These are phyloP conservation scores for Fusarium buxicola DNA, from an alignment of 2,329 filamentous ascomycete genomes.

Conservation along the genomic window DNA sequence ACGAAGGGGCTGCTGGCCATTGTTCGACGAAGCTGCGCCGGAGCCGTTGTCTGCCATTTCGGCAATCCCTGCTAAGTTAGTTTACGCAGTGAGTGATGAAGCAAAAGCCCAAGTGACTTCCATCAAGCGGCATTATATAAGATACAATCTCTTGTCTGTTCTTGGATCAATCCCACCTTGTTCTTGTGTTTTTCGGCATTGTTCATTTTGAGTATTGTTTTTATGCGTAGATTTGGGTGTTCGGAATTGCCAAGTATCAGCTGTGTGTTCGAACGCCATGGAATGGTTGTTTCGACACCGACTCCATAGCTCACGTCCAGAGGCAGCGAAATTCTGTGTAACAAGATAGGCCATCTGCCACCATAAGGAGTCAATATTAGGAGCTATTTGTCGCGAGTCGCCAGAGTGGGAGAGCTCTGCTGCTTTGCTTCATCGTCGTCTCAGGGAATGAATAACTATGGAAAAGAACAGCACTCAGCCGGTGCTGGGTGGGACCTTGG, in stretches of 20 bases:
- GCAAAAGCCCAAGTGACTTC: background rate
- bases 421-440: background rate
- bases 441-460: background rate
- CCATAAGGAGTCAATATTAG: background rate
- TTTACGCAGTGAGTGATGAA: background rate
- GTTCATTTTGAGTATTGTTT: background rate
- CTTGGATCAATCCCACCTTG: background rate
- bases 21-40: background rate
- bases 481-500: background rate
- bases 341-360: background rate
- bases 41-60: conserved; percentile 4
- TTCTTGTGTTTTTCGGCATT: background rate
- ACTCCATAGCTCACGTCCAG: no score
- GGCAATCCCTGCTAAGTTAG: background rate
- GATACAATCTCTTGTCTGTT: background rate
- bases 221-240: background rate
- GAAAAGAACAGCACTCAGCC: background rate
- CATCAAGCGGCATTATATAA: background rate
- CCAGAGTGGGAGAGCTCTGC: background rate
- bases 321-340: background rate
- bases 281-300: conserved; percentile 3
- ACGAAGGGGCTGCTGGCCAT: background rate
- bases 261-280: background rate
- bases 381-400: no score
- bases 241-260: background rate